Base-by-base conservation (phyloP, 306 rosid species). In the Boehmeria nivea region DNA sequence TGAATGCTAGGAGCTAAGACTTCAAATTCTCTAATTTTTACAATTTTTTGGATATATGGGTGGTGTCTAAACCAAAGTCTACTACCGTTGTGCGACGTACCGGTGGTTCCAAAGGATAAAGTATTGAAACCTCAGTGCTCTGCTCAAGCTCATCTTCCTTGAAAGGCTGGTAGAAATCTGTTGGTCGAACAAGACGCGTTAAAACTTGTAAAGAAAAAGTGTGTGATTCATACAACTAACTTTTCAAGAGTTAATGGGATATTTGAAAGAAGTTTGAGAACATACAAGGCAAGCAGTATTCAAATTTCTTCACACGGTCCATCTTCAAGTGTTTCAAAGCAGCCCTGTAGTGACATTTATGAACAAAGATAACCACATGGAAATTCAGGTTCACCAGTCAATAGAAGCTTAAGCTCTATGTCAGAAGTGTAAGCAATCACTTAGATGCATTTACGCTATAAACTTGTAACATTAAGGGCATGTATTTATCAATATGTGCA, bases 231-330 rank as follows among this genome's bases (percentile, higher is more conserved):
- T 33, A 20, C 37, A 57, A 26, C 1, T 11, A 65, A 15, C 5
- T 22, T 44, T 11, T 31, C 2, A 26, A 14, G 54, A 10, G 43
- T 57, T 3, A 10, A 11, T 43, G 61, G 45, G 39, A 46, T 37
- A 57, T 28, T 45, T n/a, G n/a, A 43, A 40, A 37, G 27, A 44
- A 54, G 34, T 51, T 36, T 31, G 59, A 44, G 52, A 61, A 77
- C 94, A 73, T 74, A 88, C 96, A 88, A 38, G 96, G 94, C 75
- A 88, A 60, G 81, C 96, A 88, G 73, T 88, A 84, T 43, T 88
- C 96, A 6, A 72, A 84, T 75, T 84, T 88, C 85, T 88, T 88
- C 45, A 82, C 31, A 26, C 94, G 85, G 54, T 84, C 96, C 72
- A 84, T 53, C 79, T 88, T 88, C 80, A 88, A 66, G 75, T 88